Conservation (phyloP, 2,329 filamentous ascomycete species). For the Triangularia verruculosa region DNA sequence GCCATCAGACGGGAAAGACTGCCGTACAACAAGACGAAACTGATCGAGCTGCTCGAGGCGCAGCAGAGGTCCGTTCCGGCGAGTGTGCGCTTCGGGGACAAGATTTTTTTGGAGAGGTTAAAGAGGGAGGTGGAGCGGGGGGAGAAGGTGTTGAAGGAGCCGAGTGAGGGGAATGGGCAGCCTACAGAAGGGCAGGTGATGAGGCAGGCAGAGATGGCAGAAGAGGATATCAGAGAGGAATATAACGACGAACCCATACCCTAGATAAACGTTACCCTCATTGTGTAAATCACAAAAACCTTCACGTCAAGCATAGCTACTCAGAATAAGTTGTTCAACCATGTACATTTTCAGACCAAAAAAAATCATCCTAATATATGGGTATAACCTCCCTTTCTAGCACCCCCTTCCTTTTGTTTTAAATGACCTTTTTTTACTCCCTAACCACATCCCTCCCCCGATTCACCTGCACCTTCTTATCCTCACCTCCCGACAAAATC, state of each 20-base stretch:
- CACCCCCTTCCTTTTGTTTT: constrained; percentile 1
- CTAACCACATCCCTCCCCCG: constrained; percentile 54
- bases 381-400: constrained; percentile 22
- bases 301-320: neutral
- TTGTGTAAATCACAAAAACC: no score
- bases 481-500: constrained; percentile 88
- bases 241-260: no score
- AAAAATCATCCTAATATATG: constrained; percentile 12
- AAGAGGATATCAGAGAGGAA: neutral
- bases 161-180: neutral
- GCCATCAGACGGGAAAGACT: constrained; percentile 51
- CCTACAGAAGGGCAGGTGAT: no score
- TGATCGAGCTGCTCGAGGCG: constrained; percentile 45
- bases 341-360: constrained; percentile 4
- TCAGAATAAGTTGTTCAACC: neutral
- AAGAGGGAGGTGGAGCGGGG: neutral
- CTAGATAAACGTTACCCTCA: no score
- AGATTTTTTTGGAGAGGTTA: constrained; percentile 27
- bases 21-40: constrained; percentile 45
- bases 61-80: neutral
- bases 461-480: constrained; percentile 93
- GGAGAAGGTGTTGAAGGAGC: neutral
- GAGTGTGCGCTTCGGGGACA: neutral
- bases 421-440: neutral
- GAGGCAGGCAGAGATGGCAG: neutral